These are phyloP conservation scores for Plantago major DNA, from an alignment of 257 asterid species.

Conservation along the genomic window DNA sequence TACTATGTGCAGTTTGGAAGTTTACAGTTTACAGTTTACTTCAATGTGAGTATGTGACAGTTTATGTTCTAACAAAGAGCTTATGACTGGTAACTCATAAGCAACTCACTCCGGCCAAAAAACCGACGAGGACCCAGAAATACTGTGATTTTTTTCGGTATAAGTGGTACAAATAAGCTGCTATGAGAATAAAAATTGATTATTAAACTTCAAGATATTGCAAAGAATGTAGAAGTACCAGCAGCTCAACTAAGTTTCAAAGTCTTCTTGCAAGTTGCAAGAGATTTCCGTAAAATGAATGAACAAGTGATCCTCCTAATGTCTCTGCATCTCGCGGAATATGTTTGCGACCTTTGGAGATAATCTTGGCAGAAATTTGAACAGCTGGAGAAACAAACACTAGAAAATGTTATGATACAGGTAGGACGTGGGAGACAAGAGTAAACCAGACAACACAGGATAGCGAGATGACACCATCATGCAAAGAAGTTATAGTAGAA, in stretches of 20 bases:
- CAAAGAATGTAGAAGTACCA: slow-evolving; percentile 22
- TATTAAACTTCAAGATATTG: slow-evolving; percentile 10
- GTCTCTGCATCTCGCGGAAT: slow-evolving; percentile 85
- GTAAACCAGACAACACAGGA: background rate
- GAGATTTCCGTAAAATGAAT: slow-evolving; percentile 12
- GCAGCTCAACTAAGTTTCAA: background rate
- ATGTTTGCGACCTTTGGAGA: slow-evolving; percentile 72
- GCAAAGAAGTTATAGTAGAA: no score
- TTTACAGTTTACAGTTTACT: background rate
- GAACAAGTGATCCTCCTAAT: slow-evolving; percentile 30
- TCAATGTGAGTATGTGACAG: slow-evolving; percentile 5
- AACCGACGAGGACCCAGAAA: background rate
- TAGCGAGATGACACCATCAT: no score
- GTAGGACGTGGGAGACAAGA: background rate
- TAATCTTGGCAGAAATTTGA: slow-evolving; percentile 73
- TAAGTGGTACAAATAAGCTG: background rate
- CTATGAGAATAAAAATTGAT: background rate
- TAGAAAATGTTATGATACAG: slow-evolving; percentile 7
- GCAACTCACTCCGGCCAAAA: background rate
- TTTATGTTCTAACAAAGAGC: slow-evolving; percentile 6
- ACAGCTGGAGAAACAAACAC: slow-evolving; percentile 49
- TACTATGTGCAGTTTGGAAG: background rate
- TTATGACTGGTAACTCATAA: background rate
- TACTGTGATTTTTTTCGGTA: slow-evolving; percentile 12
- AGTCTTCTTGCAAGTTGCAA: slow-evolving; percentile 5